Base-by-base conservation (phyloP, 1,284 basidiomycete species). In the Fomitiporia mediterranea region DNA sequence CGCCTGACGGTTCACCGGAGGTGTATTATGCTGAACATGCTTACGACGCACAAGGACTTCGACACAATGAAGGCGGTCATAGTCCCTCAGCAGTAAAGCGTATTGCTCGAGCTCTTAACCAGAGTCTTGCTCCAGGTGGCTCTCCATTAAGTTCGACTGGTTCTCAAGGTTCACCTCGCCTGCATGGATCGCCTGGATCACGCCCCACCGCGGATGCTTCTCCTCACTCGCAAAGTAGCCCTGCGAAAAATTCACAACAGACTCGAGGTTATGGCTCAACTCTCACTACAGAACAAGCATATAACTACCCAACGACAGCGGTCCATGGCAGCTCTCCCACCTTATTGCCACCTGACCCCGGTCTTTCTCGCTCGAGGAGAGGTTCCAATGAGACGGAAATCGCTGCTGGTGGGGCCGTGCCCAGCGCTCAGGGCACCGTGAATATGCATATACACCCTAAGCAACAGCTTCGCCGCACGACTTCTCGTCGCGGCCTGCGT, bases 121-220 rank as follows among this genome's bases (percentile, higher is more conserved):
- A 53, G 25, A 30, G 28, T 43, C 32, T 53, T 40, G 28, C 23
- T 13, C 8, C 27, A 11, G 38, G 11, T 21, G 51, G 51, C 8
- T 51, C 47, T 28, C 47, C 55, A 30, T 25, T 51, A 25, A 51
- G 48, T 23, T 51, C 55, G 17, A 21, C 51, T 13, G 39, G 32
- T 30, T 53, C 51, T 8, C 39, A 53, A 32, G 53, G 53, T 15
- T 55, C 53, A 17, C 30, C 46, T 21, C 32, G n/a, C 28, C 50
- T 43, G 17, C 53, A 32, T 13, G 48, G 38, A 13, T 56, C 55
- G 4, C 25, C 48, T 13, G 39, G 38, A n/a, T 11, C 17, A 8
- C 48, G 9, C 17, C 27, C 25, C 27, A 25, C 17, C 38, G 27
- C 28, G 35, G 37, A 52, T 17, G 40, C 17, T 42, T 43, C 52